These are phyloP conservation scores for Pinus taeda DNA, from an alignment of 75 land plant species.

Conservation along the genomic window DNA sequence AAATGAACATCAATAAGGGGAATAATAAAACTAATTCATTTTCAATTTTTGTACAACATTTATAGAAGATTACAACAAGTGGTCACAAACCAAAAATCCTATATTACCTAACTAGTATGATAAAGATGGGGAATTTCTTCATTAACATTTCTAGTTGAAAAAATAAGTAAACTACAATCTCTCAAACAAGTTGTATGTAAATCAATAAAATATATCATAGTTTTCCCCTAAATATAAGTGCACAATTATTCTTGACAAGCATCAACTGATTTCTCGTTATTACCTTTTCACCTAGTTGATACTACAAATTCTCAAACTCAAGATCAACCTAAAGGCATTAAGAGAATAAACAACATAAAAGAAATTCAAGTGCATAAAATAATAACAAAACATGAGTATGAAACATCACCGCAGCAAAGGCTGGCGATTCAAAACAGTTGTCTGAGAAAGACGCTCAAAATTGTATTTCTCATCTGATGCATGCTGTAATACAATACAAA, in stretches of 20 bases:
- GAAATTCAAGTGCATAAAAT: slow-evolving; percentile 5
- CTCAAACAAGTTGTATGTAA: no score
- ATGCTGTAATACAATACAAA: slow-evolving; percentile 56
- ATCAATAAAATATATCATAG: no score
- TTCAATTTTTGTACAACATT: no score
- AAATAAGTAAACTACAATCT: no score
- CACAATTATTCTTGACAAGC: neutral
- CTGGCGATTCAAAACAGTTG: slow-evolving; percentile 85
- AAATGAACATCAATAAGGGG: no score
- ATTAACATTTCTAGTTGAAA: no score
- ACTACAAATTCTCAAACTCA: neutral
- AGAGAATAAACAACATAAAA: neutral
- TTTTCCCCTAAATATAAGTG: neutral
- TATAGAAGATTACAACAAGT: no score
- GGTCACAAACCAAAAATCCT: no score
- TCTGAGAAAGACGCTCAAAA: slow-evolving; percentile 81
- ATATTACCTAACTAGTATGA: no score
- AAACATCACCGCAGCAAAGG: slow-evolving; percentile 65
- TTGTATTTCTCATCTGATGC: slow-evolving; percentile 98
- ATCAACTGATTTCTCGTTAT: neutral
- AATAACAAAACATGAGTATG: neutral
- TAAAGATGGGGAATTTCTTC: no score
- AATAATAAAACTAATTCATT: no score
- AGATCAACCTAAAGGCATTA: neutral
- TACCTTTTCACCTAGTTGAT: neutral